Base-by-base conservation (phyloP, 2,329 filamentous ascomycete species). In the Gaeumannomyces sp. region DNA sequence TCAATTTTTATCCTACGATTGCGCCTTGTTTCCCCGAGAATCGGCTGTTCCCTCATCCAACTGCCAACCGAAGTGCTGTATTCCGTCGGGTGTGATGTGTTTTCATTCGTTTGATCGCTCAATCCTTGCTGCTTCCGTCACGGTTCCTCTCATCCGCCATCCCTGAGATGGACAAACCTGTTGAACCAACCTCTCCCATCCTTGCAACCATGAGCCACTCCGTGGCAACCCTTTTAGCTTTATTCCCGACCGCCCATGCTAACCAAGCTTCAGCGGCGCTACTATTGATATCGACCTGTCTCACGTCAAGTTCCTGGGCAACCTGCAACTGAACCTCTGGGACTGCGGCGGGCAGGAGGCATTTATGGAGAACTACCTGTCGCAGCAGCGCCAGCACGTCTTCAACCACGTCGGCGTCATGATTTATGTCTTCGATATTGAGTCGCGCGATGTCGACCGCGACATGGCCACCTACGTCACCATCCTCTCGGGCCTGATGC, bases 361-460 rank as follows among this genome's bases (percentile, higher is more conserved):
- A 53, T 99, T 99, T 75, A 97, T 97, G 83, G 95, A 98, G 75
- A 97, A 96, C 76, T 99, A 98, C 80, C 89, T 99, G 67, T 93
- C 91, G 22, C 92, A 96, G 72, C 95, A 98, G 79, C 91, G 95
- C 66, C 89, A 92, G 65, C 95, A 98, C 78, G 94, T 99, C 76
- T 99, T 99, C 80, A 92, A 89, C 73, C 94, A 95, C 75, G 95
- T 97, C 67, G 94, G 93, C 62, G 95, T 98, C 63, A 86, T 99
- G 66, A 98, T 99, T 77, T 99, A 99, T 80, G 95, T 99, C 76
- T 99, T 99, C 79, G 95, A 99, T 76, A 96, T 98, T 70, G 95
- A 98, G 76, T 96, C 92, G 25, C 90, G 93, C 74, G 95, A 98
- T 76, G 92, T 97, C 71, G 91, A 95, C 68, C 90, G 92, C 71